Conservation (phyloP, 371 early-diverging fungal genomes). For the Rhizopus delemar region DNA sequence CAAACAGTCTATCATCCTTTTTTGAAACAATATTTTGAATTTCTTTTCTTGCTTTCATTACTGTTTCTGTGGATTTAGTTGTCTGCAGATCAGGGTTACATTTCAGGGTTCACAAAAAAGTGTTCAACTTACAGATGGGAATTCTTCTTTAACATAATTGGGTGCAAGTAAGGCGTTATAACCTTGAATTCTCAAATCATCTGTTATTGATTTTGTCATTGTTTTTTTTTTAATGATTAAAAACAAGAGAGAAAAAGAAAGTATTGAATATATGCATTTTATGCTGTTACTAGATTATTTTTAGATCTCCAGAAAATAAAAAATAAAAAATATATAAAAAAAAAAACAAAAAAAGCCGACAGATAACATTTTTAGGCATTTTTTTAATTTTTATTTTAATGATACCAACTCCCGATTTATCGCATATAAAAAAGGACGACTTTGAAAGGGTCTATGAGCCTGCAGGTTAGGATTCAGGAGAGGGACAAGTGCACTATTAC, state of each 20-base stretch:
- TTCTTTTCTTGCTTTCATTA: slow-evolving; percentile 56
- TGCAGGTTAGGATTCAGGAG: slow-evolving; percentile 58
- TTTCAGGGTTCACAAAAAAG: background rate
- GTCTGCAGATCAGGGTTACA: slow-evolving; percentile 20
- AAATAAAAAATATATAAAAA: background rate
- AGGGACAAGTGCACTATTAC: background rate
- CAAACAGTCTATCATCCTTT: slow-evolving; percentile 79
- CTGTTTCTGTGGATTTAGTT: slow-evolving; percentile 30
- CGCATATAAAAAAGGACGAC: slow-evolving; percentile 67
- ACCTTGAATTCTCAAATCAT: slow-evolving; percentile 40
- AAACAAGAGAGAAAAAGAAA: slow-evolving; percentile 16
- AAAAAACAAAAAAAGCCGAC: background rate
- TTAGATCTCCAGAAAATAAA: background rate
- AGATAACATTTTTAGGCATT: slow-evolving; percentile 7
- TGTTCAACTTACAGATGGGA: slow-evolving; percentile 48
- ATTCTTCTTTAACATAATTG: slow-evolving; percentile 50
- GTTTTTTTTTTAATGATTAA: background rate
- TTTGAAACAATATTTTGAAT: slow-evolving; percentile 70
- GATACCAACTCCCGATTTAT: slow-evolving; percentile 77
- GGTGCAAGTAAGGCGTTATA: slow-evolving; percentile 47
- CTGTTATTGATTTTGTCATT: slow-evolving; percentile 15
- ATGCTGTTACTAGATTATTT: background rate
- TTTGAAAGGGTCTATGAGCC: slow-evolving; percentile 84
- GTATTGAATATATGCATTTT: background rate
- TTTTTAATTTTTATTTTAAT: slow-evolving; percentile 34